Evolutionary conservation across 2,329 filamentous ascomycete species (phyloP).

Genomic region (Colletotrichum orchidophilum): DNA sequence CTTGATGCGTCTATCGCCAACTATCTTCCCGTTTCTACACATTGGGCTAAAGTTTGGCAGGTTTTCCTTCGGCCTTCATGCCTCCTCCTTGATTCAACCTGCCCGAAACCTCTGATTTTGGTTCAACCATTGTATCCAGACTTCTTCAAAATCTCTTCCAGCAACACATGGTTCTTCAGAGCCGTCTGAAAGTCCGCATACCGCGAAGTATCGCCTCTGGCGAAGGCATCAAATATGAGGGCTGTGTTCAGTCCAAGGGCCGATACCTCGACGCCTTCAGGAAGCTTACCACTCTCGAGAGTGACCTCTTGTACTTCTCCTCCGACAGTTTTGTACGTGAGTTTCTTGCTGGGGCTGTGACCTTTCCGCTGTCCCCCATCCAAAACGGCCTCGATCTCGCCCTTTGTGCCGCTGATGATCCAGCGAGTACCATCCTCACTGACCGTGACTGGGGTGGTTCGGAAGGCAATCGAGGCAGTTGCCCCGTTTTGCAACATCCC

Average conservation of each 20-base stretch:
- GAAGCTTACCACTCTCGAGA: conserved; percentile 26
- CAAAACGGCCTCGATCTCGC: conserved; percentile 43
- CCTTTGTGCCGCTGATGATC: conserved; percentile 48
- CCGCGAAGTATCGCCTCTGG: conserved; percentile 30
- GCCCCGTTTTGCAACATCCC: conserved; percentile 44
- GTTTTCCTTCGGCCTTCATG: no score
- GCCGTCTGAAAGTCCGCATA: conserved; percentile 37
- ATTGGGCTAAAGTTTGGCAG: no score
- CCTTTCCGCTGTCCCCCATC: conserved; percentile 34
- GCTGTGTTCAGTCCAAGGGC: conserved; percentile 34
- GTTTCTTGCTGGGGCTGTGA: conserved; percentile 10
- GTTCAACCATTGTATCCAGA: neutral
- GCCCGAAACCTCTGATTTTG: no score
- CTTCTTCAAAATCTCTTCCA: conserved; percentile 37
- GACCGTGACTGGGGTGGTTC: conserved; percentile 34
- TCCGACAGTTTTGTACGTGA: conserved; percentile 34
- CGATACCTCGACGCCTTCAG: conserved; percentile 21
- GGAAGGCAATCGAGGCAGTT: conserved; percentile 41
- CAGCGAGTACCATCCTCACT: conserved; percentile 42
- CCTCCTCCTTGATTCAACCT: no score
- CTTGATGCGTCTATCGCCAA: no score
- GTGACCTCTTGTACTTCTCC: conserved; percentile 20
- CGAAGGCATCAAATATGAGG: conserved; percentile 37
- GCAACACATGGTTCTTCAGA: conserved; percentile 35
- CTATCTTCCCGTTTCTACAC: no score